phyloP scores from a whole-genome alignment of 2,329 filamentous ascomycete species.

The Aspergillus hortae region DNA sequence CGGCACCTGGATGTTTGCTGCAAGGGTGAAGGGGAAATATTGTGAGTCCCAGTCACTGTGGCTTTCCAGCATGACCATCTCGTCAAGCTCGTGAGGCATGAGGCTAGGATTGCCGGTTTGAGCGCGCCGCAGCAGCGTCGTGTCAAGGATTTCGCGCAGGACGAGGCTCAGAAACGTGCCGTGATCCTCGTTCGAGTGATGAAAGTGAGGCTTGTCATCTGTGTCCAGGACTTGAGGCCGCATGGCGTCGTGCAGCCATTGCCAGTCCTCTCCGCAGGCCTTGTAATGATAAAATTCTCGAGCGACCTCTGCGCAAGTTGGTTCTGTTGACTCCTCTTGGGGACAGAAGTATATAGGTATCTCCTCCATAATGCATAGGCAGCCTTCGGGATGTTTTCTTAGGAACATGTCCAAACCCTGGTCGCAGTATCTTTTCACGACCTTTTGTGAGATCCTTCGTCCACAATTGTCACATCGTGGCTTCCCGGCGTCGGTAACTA shows the following conservation, averaged over 20 bases:
- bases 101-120: conserved; percentile 20
- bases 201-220: conserved; percentile 11
- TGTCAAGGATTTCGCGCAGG: conserved; percentile 33
- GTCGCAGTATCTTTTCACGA: not conserved
- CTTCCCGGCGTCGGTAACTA: not conserved
- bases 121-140: conserved; percentile 29
- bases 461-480: not conserved
- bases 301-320: conserved; percentile 17
- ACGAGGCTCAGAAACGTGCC: conserved; percentile 33
- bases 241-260: conserved; percentile 34
- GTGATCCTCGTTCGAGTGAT: conserved; percentile 28
- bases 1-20: conserved; percentile 35
- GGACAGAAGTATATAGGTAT: not conserved
- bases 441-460: not conserved
- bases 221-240: conserved; percentile 13
- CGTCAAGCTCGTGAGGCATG: conserved; percentile 33
- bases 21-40: conserved; percentile 30
- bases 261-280: conserved; percentile 31
- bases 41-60: conserved; percentile 11
- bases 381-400: not conserved
- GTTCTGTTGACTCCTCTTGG: not conserved
- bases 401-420: not conserved
- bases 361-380: not conserved
- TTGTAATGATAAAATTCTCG: conserved; percentile 26
- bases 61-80: conserved; percentile 27